Evolutionary conservation across 202 grass and related monocot genomes (phyloP), one percentile per base, ranked within the genome.

Genomic region (Schoenoplectus tabernaemontani): DNA sequence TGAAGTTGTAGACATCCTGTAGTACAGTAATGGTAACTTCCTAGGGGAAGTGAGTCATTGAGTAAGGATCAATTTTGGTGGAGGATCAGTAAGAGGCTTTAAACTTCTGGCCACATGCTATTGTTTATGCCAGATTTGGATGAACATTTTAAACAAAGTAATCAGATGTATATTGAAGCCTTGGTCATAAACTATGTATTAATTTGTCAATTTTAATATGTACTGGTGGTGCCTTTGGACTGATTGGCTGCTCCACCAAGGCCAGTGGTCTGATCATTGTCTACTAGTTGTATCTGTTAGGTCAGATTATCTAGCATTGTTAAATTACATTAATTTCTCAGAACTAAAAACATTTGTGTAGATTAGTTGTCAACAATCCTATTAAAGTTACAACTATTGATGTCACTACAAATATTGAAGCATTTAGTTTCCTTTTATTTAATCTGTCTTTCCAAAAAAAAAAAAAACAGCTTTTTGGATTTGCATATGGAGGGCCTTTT

Each of bases 401-500:
- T 70, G 41, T 46, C 19, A 44, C 20, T 70, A 46, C 20, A 70
- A 24, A 69, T 70, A 46, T 46, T 15, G 11, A 44, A 71, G 34
- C 47, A 10, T 5, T 71, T 30, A 28, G 20, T 71, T 71, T 46
- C 2, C 13, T 79, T 62, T 79, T 44, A 24, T 2, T 61, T 43
- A 36, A 16, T 79, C 1, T 64, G 61, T 11, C 43, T 63, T 33
- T 73, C 47, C 51, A n/a, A n/a, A n/a, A n/a, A n/a, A n/a, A n/a
- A 47, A 19, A 43, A 73, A 64, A 28, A 16, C 83, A 98, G 95
- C 71, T 98, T 63, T 89, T 94, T 79, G 95, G 91, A 1, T 92
- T 98, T 79, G 91, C 87, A 60, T 85, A 98, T 87, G 89, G 86
- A 76, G 95, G 95, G 34, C 91, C 95, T 47, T 92, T 94, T 90